These are phyloP conservation scores for Chalaropsis ovoidea DNA, from an alignment of 2,329 filamentous ascomycete species.

Conservation along the genomic window DNA sequence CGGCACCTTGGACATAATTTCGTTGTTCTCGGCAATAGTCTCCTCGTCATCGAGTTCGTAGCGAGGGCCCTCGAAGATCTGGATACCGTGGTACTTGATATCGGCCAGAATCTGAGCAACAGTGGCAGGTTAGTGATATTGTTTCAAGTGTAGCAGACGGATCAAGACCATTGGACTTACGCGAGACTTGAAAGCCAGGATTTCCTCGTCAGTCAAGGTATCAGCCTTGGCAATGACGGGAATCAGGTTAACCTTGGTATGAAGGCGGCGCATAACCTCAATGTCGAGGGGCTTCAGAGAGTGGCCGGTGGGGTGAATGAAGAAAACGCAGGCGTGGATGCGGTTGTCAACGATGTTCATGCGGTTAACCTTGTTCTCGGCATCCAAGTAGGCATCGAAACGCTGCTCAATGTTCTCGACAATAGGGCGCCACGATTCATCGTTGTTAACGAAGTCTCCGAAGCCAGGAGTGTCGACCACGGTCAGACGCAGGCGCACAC, in stretches of 20 bases:
- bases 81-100: conserved; percentile 92
- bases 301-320: conserved; percentile 97
- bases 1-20: conserved; percentile 99
- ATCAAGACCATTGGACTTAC: conserved; percentile 46
- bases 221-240: conserved; percentile 98
- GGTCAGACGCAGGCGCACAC: conserved; percentile 87
- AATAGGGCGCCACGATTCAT: conserved; percentile 98
- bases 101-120: conserved; percentile 96
- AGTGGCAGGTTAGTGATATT: conserved; percentile 17
- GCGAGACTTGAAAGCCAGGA: conserved; percentile 86
- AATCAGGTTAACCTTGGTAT: conserved; percentile 99
- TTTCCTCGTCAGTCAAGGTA: conserved; percentile 94
- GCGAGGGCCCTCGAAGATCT: conserved; percentile 96
- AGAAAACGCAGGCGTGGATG: conserved; percentile 98
- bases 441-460: conserved; percentile 99
- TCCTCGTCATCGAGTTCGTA: conserved; percentile 99
- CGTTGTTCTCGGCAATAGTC: conserved; percentile 98
- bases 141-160: not conserved
- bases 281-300: conserved; percentile 97
- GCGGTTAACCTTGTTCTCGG: conserved; percentile 99
- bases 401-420: conserved; percentile 99
- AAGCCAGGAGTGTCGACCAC: conserved; percentile 98
- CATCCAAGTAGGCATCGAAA: conserved; percentile 95
- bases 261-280: conserved; percentile 97
- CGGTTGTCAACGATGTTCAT: conserved; percentile 99